Conservation (phyloP, 2,329 filamentous ascomycete genomes). For the Scortechinia acanthostroma region DNA sequence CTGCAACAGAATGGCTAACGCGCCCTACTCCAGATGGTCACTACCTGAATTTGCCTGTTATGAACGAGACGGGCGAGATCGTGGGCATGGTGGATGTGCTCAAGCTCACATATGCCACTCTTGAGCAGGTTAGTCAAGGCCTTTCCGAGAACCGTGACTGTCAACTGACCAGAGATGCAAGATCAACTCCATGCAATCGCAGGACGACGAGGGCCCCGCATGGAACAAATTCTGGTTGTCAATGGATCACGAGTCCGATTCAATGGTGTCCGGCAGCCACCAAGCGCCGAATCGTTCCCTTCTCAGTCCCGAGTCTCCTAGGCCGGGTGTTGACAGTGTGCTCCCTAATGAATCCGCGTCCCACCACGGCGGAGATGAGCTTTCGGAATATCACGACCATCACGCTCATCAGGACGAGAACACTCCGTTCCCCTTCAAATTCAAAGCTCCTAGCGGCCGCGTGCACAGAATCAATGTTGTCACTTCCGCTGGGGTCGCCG, state of each 20-base stretch:
- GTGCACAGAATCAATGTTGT: conserved; percentile 86
- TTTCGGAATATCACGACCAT: conserved; percentile 35
- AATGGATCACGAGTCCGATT: conserved; percentile 88
- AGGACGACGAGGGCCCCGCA: conserved; percentile 85
- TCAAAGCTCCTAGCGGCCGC: conserved; percentile 91
- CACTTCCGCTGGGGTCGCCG: conserved; percentile 71
- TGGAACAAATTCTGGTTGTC: conserved; percentile 99
- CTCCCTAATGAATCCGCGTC: conserved; percentile 91
- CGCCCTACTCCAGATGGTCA: conserved; percentile 70
- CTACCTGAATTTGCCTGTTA: conserved; percentile 94
- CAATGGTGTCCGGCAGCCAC: conserved; percentile 86
- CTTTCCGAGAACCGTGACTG: no score
- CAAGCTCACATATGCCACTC: conserved; percentile 93
- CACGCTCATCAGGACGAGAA: conserved; percentile 59
- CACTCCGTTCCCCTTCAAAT: conserved; percentile 90
- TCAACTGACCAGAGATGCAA: conserved; percentile 24
- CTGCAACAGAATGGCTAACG: not conserved
- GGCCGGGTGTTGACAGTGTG: conserved; percentile 60
- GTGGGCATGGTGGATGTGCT: conserved; percentile 99
- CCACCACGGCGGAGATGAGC: conserved; percentile 69
- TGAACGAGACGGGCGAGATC: conserved; percentile 95
- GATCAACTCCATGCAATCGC: conserved; percentile 87
- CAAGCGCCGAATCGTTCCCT: conserved; percentile 55
- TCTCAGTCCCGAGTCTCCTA: conserved; percentile 71
- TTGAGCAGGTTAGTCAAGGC: conserved; percentile 58